Conservation (phyloP, 139 green algal genomes). For the Volvox africanus region DNA sequence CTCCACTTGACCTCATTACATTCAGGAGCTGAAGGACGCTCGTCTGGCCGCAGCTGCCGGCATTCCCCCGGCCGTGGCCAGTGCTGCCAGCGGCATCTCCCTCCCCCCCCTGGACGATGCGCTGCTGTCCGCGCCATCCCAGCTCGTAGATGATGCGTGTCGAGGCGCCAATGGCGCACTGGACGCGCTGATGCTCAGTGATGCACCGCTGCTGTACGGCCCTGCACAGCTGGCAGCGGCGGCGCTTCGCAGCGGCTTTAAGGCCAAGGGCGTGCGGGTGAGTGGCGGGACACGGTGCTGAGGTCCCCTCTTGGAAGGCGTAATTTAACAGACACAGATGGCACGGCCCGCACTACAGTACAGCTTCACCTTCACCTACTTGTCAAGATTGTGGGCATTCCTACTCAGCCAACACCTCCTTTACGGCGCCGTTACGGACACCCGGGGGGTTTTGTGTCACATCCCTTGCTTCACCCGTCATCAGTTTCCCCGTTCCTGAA, state of each 20-base stretch:
- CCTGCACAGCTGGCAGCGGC: slow-evolving; percentile 65
- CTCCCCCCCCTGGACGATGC: slow-evolving; percentile 12
- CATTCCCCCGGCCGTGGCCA: neutral
- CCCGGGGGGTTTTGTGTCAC: too few species aligned
- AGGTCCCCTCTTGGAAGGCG: too few species aligned
- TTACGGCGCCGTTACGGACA: too few species aligned
- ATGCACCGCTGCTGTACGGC: slow-evolving; percentile 81
- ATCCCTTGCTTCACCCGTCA: too few species aligned
- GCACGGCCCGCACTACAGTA: too few species aligned
- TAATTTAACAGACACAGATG: too few species aligned
- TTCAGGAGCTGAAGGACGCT: slow-evolving; percentile 29
- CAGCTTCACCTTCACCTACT: too few species aligned
- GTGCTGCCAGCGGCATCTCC: neutral
- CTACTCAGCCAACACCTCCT: too few species aligned
- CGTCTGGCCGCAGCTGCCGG: neutral
- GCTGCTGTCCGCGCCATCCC: neutral
- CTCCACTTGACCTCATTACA: neutral
- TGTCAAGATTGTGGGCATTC: too few species aligned
- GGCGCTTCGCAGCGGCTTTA: slow-evolving; percentile 49
- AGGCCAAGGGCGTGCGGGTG: slow-evolving; percentile 40
- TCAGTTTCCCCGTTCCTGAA: too few species aligned
- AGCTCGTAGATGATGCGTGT: neutral
- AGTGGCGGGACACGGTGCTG: neutral
- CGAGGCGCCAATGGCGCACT: slow-evolving; percentile 47
- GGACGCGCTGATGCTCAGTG: slow-evolving; percentile 80